Evolutionary conservation across 2,329 filamentous ascomycete species (phyloP).

Genomic region (Ophiostoma populinum): DNA sequence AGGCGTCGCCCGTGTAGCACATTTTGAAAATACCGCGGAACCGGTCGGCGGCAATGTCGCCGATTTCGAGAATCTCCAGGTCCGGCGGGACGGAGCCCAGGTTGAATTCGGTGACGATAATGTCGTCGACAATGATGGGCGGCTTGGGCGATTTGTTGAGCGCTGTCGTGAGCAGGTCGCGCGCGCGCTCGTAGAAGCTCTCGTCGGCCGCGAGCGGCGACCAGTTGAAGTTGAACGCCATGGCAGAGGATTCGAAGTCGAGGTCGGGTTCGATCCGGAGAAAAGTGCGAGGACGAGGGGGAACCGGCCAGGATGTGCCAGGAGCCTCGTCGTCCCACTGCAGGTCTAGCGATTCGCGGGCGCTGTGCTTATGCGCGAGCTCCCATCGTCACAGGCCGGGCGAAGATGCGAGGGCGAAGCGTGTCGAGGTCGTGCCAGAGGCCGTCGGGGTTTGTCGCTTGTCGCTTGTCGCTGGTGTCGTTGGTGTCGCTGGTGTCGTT

Average conservation of each 20-base stretch:
- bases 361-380: slow-evolving; percentile 2
- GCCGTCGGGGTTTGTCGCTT: not conserved
- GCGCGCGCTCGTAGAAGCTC: slow-evolving; percentile 73
- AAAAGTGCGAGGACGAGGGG: not conserved
- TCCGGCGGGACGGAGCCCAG: slow-evolving; percentile 87
- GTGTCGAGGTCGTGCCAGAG: not conserved
- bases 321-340: slow-evolving; percentile 1
- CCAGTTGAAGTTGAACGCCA: slow-evolving; percentile 99
- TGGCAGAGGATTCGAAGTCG: slow-evolving; percentile 21
- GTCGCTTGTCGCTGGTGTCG: not conserved
- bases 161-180: slow-evolving; percentile 84
- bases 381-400: slow-evolving; percentile 5
- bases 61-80: slow-evolving; percentile 92
- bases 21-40: slow-evolving; percentile 99
- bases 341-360: slow-evolving; percentile 1
- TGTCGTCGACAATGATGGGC: slow-evolving; percentile 98
- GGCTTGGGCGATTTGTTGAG: slow-evolving; percentile 97
- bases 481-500: not conserved
- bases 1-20: slow-evolving; percentile 92
- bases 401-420: not conserved
- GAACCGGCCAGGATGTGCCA: not conserved
- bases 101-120: slow-evolving; percentile 94
- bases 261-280: no score
- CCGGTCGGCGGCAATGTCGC: slow-evolving; percentile 88
- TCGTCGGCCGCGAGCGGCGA: slow-evolving; percentile 94